Conservation (phyloP, 805 yeast species). For the Pichia cephalocereana region DNA sequence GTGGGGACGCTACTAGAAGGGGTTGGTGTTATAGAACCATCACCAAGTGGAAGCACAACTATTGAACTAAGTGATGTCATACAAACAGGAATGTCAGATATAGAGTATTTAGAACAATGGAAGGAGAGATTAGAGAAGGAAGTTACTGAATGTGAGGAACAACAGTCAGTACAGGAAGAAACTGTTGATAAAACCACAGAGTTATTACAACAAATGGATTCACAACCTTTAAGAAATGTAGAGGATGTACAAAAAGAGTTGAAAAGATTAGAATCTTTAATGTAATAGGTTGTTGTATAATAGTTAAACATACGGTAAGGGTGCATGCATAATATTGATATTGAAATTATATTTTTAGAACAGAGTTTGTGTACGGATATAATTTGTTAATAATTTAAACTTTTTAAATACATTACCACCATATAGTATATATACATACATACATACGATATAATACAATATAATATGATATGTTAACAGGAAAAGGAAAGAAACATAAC, state of each 20-base stretch:
- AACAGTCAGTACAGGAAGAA: not conserved
- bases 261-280: not conserved
- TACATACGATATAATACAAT: no score
- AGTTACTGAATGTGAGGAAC: not conserved
- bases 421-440: no score
- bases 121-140: not conserved
- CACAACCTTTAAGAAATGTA: not conserved
- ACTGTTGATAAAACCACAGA: not conserved
- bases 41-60: not conserved
- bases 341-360: no score
- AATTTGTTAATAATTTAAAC: no score
- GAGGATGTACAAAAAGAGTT: not conserved
- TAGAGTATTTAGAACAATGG: not conserved
- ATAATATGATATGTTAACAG: no score
- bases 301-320: no score
- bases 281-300: not conserved
- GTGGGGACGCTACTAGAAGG: constrained; percentile 24
- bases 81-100: not conserved
- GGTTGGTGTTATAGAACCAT: constrained; percentile 9
- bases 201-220: not conserved
- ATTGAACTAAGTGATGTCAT: not conserved
- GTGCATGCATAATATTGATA: no score
- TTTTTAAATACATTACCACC: no score
- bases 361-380: no score
- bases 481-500: no score